Evolutionary conservation across 148 eudicot species (phyloP), one percentile per base, ranked within the genome.

Genomic region (Hydrangea macrophylla): DNA sequence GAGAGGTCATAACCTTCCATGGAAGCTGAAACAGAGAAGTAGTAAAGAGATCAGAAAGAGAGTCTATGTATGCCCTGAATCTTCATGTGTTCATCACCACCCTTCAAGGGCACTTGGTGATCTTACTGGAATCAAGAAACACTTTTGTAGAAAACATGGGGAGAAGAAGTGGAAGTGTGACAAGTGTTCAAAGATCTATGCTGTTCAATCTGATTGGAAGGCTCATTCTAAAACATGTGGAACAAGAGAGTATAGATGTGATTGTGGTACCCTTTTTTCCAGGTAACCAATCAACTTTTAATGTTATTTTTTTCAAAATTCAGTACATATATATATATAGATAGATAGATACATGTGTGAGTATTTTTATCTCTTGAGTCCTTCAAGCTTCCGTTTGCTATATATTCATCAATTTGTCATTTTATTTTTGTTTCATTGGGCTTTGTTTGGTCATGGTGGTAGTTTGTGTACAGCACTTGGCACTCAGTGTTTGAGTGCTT

Each of bases 221-320:
- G 96, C 96, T 68, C 96, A 89, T 26, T 71, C 86, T 23, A 89
- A 89, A 62, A 86, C 84, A 61, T 89, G 96, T 82, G 96, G 96
- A 13, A 86, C 91, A 33, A 81, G 87, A 68, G 91, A 84, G 84
- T 89, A 86, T 68, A 80, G 85, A 67, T 89, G 96, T 86, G 91
- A 89, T 26, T 89, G 95, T 86, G 95, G 95, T n/a, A 86, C 88
- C 71, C 81, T 89, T 37, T 89, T 89, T 76, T 84, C 89, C 65
- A 89, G 96, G 96, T 89, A 77, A n/a, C 0, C n/a, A n/a, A n/a
- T n/a, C n/a, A n/a, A n/a, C 18, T 20, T 42, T 1, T 60, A 7
- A 15, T n/a, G 28, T 23, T 33, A 3, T 57, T 7, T 62, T 45
- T 57, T 22, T n/a, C n/a, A n/a, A n/a, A n/a, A n/a, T n/a, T n/a